Percentiles rank a stretch among this genome's conserved stretches.
phyloP scores from a whole-genome alignment of 805 yeast genomes.

The Hanseniaspora singularis region DNA sequence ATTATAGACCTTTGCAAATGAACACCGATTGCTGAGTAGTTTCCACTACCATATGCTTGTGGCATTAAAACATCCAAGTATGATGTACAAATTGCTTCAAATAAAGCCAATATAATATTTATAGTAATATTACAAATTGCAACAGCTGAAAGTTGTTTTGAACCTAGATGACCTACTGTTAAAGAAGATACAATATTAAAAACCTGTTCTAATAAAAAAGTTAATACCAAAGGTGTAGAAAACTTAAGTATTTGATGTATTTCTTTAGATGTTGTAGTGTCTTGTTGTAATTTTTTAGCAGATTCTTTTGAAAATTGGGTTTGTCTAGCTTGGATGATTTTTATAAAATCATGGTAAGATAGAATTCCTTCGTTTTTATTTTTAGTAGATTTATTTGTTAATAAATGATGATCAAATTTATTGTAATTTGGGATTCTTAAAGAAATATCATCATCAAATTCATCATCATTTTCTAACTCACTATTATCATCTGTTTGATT shows the following conservation, averaged over 20 bases:
- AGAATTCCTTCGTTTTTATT: constrained; percentile 8
- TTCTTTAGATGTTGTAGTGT: constrained; percentile 3
- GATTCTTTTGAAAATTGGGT: neutral
- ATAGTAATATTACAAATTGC: constrained; percentile 76
- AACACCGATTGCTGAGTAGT: constrained; percentile 54
- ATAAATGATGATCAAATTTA: constrained; percentile 9
- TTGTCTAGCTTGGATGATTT: constrained; percentile 2
- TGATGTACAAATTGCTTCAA: constrained; percentile 74
- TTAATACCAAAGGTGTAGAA: constrained; percentile 48
- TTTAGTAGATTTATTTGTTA: constrained; percentile 3
- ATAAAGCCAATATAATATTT: constrained; percentile 63
- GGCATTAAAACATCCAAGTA: constrained; percentile 66
- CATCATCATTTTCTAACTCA: constrained; percentile 21
- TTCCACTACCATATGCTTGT: constrained; percentile 74
- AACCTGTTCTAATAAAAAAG: constrained; percentile 61
- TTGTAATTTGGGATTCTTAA: constrained; percentile 10
- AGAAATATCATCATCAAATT: constrained; percentile 14
- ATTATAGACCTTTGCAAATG: constrained; percentile 63
- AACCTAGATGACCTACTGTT: constrained; percentile 76
- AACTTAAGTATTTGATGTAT: constrained; percentile 23
- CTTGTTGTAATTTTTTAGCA: neutral
- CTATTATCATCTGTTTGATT: constrained; percentile 15
- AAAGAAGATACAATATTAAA: constrained; percentile 70
- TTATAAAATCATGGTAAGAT: constrained; percentile 8
- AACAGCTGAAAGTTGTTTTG: constrained; percentile 68